A percentile compares a stretch with the other conserved stretches of the same genome.
These are phyloP conservation scores for Tolypocladium pustulatum DNA, from an alignment of 2,329 filamentous ascomycete species.

Conservation along the genomic window DNA sequence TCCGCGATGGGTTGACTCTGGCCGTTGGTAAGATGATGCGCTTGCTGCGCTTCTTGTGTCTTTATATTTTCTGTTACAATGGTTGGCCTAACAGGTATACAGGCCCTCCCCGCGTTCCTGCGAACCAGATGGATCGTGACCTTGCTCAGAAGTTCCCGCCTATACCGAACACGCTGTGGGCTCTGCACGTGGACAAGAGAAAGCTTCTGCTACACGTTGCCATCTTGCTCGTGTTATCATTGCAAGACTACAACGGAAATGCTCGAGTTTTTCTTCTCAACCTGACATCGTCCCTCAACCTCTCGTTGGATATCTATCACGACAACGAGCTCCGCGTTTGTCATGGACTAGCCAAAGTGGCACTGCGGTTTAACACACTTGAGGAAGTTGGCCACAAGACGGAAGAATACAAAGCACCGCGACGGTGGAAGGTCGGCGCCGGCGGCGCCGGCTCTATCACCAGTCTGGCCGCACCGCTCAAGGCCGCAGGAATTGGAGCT, in stretches of 20 bases:
- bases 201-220: slow-evolving; percentile 61
- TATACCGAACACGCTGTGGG: slow-evolving; percentile 48
- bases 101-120: slow-evolving; percentile 29
- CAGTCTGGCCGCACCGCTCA: slow-evolving; percentile 66
- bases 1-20: slow-evolving; percentile 16
- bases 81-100: slow-evolving; percentile 1
- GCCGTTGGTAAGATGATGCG: slow-evolving; percentile 22
- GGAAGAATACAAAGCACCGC: slow-evolving; percentile 53
- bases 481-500: slow-evolving; percentile 68
- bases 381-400: slow-evolving; percentile 21
- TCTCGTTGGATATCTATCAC: slow-evolving; percentile 53
- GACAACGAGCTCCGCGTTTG: slow-evolving; percentile 69
- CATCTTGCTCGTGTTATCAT: slow-evolving; percentile 61
- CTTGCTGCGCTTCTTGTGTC: background rate
- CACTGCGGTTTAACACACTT: slow-evolving; percentile 34
- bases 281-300: slow-evolving; percentile 58
- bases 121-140: slow-evolving; percentile 33
- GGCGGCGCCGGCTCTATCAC: slow-evolving; percentile 40
- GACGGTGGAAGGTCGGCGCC: slow-evolving; percentile 62
- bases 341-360: slow-evolving; percentile 61
- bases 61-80: background rate
- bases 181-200: slow-evolving; percentile 49
- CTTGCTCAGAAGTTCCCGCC: slow-evolving; percentile 45
- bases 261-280: slow-evolving; percentile 62
- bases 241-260: slow-evolving; percentile 68